Evolutionary conservation across 202 grass and related monocot genomes (phyloP), one percentile per base, ranked within the genome.

Genomic region (Saccharum hybrid): DNA sequence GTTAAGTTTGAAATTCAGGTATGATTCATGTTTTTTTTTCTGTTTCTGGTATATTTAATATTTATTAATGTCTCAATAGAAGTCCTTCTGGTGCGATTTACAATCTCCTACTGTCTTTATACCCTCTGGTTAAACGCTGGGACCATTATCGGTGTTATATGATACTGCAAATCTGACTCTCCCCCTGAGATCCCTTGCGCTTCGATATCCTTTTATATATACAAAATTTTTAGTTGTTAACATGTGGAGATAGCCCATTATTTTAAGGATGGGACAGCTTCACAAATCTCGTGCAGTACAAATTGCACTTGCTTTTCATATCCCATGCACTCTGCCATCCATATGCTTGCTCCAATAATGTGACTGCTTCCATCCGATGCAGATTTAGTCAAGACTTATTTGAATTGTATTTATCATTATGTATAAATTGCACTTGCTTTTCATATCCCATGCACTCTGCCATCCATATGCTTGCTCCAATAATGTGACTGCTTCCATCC

Each of bases 1-100:
- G 79, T 97, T 36, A 97, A 97, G 64, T 97, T 97, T 21, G 94
- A 97, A 88, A 84, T 97, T 84, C 94, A 97, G 94, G 94, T 94
- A 82, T 84, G 21, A 42, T 84, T 49, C 66, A 64, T 76, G 16
- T 68, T 76, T 70, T 30, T 16, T 0, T 19, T 83, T 10, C 31
- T 48, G 18, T 36, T 74, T 66, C 19, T 13, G 19, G 22, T 79
- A 83, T 28, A 21, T 14, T 7, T 8, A 60, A 21, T 76, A 84
- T 68, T 36, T 21, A 36, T 34, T 15, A 46, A 40, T 66, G 22
- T 43, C 16, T 49, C 39, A 22, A 45, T 40, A 67, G 63, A 82
- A 69, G 23, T 40, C 10, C 43, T 45, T 12, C 11, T 69, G 39
- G 23, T 69, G 33, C 21, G 16, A 52, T 42, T 83, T 33, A 51